Conservation (phyloP, 257 asterid species). For the Catharanthus roseus region DNA sequence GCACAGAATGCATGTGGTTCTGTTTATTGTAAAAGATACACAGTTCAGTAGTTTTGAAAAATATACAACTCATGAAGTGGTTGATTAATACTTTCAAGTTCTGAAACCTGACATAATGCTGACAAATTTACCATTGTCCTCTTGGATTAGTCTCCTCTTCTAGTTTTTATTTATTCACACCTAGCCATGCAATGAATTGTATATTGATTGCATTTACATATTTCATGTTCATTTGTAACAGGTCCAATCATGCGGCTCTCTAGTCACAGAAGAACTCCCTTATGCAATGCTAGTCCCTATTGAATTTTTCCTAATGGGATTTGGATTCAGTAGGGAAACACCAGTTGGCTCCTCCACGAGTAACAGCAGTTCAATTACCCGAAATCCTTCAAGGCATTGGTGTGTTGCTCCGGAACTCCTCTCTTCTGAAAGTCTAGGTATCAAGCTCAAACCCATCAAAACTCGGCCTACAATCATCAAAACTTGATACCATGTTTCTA, state of each 20-base stretch:
- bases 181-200: not conserved
- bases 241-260: constrained; percentile 76
- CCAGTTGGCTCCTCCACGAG: constrained; percentile 1
- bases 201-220: not conserved
- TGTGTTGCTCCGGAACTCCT: constrained; percentile 22
- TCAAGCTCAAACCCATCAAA: constrained; percentile 27
- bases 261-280: constrained; percentile 79
- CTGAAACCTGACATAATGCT: too few species aligned
- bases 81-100: too few species aligned
- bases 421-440: constrained; percentile 20
- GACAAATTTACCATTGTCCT: too few species aligned
- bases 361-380: constrained; percentile 6
- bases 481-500: not conserved
- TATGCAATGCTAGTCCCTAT: constrained; percentile 68
- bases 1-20: too few species aligned
- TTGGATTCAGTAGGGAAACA: constrained; percentile 43
- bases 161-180: too few species aligned
- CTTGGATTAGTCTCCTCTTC: too few species aligned
- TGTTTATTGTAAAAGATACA: too few species aligned
- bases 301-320: constrained; percentile 69
- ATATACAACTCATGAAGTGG: too few species aligned
- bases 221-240: constrained; percentile 9
- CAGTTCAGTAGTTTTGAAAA: too few species aligned
- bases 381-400: constrained; percentile 19
- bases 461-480: constrained; percentile 14